Evolutionary conservation across 768 basidiomycete genomes (phyloP), one percentile per base, ranked within the genome.

Genomic region (Tremella fuciformis): DNA sequence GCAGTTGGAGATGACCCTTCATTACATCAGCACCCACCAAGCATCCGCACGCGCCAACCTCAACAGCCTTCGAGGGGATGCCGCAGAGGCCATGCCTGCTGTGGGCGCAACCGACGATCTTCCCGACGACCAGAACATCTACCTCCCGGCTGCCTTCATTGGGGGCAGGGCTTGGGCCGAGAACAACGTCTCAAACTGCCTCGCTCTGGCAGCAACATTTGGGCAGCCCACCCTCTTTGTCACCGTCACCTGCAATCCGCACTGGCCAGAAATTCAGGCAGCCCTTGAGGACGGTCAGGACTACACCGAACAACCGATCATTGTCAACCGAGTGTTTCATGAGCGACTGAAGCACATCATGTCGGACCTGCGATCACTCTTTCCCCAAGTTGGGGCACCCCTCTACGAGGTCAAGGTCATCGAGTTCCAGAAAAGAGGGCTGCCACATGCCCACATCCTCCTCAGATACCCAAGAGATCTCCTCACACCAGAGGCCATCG

Each of bases 351-450:
- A 11, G 11, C 13, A 13, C 11, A 13, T 48, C 13, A 13, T 48
- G 47, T 11, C 13, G 11, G 47, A 48, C 11, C 11, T 48, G 11
- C 13, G 11, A 13, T 13, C 41, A 39, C n/a, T 50, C 60, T 18
- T 41, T 18, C 39, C 39, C 47, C 19, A n/a, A 25, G 50, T 79
- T 82, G 73, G 83, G 82, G 0, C 8, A 56, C 0, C 57, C 72
- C 6, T 79, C 78, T 83, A 80, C 3, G 70, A 78, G 57, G 79
- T 84, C 0, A 82, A 83, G 56, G 80, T 79, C 13, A 83, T 84
- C 52, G 82, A 86, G 59, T 85, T 83, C 63, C 84, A 85, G 65
- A 85, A 84, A 58, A 65, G 80, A 0, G 82, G 82, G 0, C 78
- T 85, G 0, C 83, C 83, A 22, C 83, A 84, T 60, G 79, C 81